Evolutionary conservation across 2,329 filamentous ascomycete genomes (phyloP).

Genomic region (Fusarium zealandicum): DNA sequence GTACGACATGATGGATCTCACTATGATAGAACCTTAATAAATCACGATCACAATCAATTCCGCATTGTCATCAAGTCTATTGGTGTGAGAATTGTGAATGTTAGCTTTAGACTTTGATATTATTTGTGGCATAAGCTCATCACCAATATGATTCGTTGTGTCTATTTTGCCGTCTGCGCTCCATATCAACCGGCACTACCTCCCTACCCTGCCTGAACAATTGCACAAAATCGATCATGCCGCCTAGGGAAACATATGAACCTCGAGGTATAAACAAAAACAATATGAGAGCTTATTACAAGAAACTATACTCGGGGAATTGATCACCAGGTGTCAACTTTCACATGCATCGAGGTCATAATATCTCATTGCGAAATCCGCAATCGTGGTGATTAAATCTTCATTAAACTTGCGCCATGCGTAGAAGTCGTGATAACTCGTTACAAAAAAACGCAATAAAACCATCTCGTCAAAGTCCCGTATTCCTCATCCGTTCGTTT

Average conservation of each 20-base stretch:
- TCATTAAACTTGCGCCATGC: conserved; percentile 28
- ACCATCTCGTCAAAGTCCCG: conserved; percentile 9
- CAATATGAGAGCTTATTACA: no score
- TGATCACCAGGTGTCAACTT: not conserved
- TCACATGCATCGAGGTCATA: not conserved
- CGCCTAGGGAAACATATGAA: no score
- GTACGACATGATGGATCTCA: conserved; percentile 10
- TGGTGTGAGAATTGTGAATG: no score
- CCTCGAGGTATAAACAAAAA: no score
- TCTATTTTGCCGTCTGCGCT: no score
- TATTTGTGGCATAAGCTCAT: no score
- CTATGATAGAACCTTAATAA: not conserved
- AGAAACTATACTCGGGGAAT: no score
- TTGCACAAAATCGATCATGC: no score
- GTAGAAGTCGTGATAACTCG: conserved; percentile 37
- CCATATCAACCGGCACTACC: no score
- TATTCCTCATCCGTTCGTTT: conserved; percentile 8
- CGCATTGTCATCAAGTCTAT: not conserved
- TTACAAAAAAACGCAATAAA: conserved; percentile 20
- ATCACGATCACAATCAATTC: not conserved
- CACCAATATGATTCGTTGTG: no score
- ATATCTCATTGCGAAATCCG: not conserved
- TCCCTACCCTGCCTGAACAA: no score
- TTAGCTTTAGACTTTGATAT: no score
- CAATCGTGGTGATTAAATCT: conserved; percentile 8